Conservation (phyloP, 2,329 filamentous ascomycete genomes). For the Paecilomyces variotii region DNA sequence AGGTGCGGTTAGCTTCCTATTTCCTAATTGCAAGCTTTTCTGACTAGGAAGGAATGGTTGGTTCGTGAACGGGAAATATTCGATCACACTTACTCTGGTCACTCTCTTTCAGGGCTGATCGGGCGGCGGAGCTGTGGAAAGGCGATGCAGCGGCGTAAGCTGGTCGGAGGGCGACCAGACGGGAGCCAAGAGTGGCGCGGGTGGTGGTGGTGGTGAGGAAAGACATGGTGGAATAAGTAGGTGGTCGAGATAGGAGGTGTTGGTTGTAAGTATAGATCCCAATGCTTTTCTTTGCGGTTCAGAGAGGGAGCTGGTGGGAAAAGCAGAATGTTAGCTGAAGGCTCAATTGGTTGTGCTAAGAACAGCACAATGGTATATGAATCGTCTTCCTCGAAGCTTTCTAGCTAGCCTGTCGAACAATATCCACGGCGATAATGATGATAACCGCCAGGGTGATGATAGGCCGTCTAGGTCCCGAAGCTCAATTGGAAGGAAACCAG, state of each 20-base stretch:
- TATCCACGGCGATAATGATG: neutral
- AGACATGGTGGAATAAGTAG: neutral
- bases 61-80: neutral
- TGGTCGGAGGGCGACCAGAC: neutral
- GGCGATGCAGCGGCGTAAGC: neutral
- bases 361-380: neutral
- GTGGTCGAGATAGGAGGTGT: neutral
- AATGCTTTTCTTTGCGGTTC: neutral
- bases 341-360: neutral
- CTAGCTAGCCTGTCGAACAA: neutral
- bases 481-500: neutral
- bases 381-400: neutral
- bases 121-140: constrained; percentile 22
- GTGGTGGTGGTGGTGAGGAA: constrained; percentile 1
- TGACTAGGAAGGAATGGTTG: neutral
- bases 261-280: neutral
- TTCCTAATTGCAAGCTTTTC: neutral
- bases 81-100: constrained; percentile 21
- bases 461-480: neutral
- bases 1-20: neutral
- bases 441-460: neutral
- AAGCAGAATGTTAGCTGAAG: neutral
- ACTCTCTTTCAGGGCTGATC: constrained; percentile 24
- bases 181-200: neutral
- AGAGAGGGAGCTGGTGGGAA: neutral